Evolutionary conservation across 208 protist species (phyloP).

Genomic region (Leishmania mexicana): DNA sequence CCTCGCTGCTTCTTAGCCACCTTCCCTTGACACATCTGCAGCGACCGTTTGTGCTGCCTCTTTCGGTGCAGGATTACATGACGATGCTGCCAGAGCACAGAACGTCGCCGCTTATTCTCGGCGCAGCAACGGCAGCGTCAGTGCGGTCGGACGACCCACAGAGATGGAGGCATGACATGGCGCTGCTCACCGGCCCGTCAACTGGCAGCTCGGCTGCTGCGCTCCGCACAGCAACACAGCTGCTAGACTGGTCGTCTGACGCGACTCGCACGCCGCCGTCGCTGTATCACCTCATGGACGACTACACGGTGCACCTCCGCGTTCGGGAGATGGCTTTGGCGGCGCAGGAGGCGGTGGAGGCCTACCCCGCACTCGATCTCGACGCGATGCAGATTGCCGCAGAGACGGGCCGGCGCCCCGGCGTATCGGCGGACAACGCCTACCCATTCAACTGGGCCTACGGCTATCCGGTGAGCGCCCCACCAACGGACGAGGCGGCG

Average conservation of each 20-base stretch:
- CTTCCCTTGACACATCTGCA: conserved; percentile 64
- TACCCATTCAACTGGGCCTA: conserved; percentile 39
- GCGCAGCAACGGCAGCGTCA: conserved; percentile 22
- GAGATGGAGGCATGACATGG: conserved; percentile 4
- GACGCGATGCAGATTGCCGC: conserved; percentile 29
- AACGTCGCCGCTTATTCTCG: conserved; percentile 12
- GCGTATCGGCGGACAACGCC: conserved; percentile 21
- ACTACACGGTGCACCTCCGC: conserved; percentile 49
- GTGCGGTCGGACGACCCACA: conserved; percentile 14
- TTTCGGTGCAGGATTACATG: conserved; percentile 63
- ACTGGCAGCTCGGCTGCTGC: conserved; percentile 1
- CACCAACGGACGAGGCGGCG: conserved; percentile 19
- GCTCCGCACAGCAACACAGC: conserved; percentile 13
- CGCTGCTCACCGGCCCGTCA: conserved; percentile 8
- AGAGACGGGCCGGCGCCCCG: conserved; percentile 26
- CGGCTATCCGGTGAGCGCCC: conserved; percentile 29
- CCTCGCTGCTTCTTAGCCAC: conserved; percentile 58
- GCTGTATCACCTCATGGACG: conserved; percentile 39
- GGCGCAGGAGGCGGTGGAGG: conserved; percentile 27
- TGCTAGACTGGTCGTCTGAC: conserved; percentile 11
- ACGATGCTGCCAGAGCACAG: conserved; percentile 70
- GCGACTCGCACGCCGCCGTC: conserved; percentile 31
- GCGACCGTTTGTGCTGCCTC: conserved; percentile 68
- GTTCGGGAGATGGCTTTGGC: conserved; percentile 37
- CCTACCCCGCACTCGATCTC: conserved; percentile 22